These are phyloP conservation scores for Leccinum fibrillosum DNA, from an alignment of 768 basidiomycete species.

Conservation along the genomic window DNA sequence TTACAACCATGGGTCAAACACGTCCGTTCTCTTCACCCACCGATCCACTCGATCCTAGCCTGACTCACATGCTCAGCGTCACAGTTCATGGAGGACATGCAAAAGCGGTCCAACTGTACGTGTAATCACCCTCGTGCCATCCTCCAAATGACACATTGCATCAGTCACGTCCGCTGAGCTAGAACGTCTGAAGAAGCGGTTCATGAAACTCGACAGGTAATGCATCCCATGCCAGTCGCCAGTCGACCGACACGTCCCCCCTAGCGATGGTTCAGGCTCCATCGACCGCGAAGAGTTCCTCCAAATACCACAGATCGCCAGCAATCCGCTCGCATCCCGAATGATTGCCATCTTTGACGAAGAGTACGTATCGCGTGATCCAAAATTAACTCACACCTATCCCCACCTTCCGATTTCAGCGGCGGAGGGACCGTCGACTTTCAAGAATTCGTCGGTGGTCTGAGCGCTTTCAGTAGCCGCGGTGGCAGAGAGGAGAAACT, in stretches of 20 bases:
- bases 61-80: slow-evolving; percentile 51
- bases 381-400: neutral
- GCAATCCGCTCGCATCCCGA: slow-evolving; percentile 91
- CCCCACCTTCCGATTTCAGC: slow-evolving; percentile 40
- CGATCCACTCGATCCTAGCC: neutral
- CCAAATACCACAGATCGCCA: slow-evolving; percentile 98
- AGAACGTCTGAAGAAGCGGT: slow-evolving; percentile 95
- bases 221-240: slow-evolving; percentile 9
- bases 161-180: slow-evolving; percentile 93
- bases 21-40: slow-evolving; percentile 46
- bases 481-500: slow-evolving; percentile 97
- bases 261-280: slow-evolving; percentile 92
- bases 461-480: slow-evolving; percentile 96
- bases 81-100: slow-evolving; percentile 98
- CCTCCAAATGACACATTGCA: slow-evolving; percentile 9
- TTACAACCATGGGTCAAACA: slow-evolving; percentile 73
- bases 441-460: slow-evolving; percentile 96
- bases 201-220: slow-evolving; percentile 98
- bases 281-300: slow-evolving; percentile 99
- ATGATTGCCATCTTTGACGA: slow-evolving; percentile 99
- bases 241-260: neutral
- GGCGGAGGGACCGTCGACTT: slow-evolving; percentile 99
- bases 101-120: slow-evolving; percentile 95
- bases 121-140: slow-evolving; percentile 15
- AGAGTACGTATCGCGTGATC: slow-evolving; percentile 63